phyloP scores from a whole-genome alignment of 371 early-diverging fungal genomes.

The Mortierella polycephala region DNA sequence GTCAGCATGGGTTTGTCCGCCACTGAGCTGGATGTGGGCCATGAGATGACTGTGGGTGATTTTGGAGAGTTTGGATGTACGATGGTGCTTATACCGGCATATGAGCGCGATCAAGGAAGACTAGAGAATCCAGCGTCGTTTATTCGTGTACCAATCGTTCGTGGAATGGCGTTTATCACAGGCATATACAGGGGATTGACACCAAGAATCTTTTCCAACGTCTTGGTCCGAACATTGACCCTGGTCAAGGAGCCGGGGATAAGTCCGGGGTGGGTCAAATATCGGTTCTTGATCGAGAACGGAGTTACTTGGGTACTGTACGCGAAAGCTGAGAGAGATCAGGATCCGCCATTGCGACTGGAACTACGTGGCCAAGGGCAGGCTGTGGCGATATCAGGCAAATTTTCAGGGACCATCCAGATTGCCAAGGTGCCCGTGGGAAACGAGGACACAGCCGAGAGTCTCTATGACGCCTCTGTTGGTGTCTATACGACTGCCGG shows the following conservation, averaged over 20 bases:
- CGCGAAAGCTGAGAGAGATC: conserved; percentile 8
- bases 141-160: conserved; percentile 57
- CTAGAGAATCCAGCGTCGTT: background rate
- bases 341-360: conserved; percentile 8
- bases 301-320: conserved; percentile 45
- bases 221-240: conserved; percentile 27
- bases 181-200: conserved; percentile 58
- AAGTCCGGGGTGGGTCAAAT: conserved; percentile 35
- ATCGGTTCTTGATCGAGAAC: conserved; percentile 41
- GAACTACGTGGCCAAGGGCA: conserved; percentile 31
- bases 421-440: conserved; percentile 60
- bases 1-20: conserved; percentile 49
- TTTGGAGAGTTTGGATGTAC: conserved; percentile 50
- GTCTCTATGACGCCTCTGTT: conserved; percentile 54
- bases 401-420: conserved; percentile 62
- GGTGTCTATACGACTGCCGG: conserved; percentile 66
- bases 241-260: background rate
- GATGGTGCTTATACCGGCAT: conserved; percentile 17
- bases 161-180: conserved; percentile 67
- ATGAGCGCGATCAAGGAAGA: conserved; percentile 2
- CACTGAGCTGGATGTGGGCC: conserved; percentile 21
- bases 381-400: conserved; percentile 25
- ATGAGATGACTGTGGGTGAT: conserved; percentile 40
- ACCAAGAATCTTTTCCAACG: conserved; percentile 58
- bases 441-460: conserved; percentile 39